Evolutionary conservation across 2,329 filamentous ascomycete genomes (phyloP).

Genomic region (Ophiostoma pallidulum): DNA sequence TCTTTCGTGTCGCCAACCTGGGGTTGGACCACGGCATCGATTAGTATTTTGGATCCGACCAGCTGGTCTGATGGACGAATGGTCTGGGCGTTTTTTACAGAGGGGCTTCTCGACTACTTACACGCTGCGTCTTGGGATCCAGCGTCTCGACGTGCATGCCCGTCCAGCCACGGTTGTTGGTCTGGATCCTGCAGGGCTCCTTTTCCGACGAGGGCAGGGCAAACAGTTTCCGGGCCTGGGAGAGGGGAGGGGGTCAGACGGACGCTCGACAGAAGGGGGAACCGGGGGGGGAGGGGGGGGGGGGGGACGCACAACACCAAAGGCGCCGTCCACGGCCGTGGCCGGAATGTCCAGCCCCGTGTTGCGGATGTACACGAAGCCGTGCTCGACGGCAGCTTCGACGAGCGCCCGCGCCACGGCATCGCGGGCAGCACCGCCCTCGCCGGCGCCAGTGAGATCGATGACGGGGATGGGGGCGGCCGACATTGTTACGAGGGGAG

Average conservation of each 20-base stretch:
- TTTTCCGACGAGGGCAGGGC: conserved; percentile 62
- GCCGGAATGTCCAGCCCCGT: conserved; percentile 58
- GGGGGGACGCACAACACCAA: conserved; percentile 52
- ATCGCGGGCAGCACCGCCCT: conserved; percentile 21
- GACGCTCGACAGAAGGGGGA: conserved; percentile 2
- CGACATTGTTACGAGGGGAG: too few relatives aligned
- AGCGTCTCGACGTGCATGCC: conserved; percentile 81
- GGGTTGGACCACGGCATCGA: neutral
- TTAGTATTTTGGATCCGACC: too few relatives aligned
- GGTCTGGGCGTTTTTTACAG: conserved; percentile 17
- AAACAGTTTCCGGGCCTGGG: conserved; percentile 67
- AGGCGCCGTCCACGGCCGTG: conserved; percentile 58
- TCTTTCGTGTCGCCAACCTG: conserved; percentile 83
- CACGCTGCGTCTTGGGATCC: conserved; percentile 73
- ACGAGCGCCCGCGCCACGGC: conserved; percentile 60
- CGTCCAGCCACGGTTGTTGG: conserved; percentile 81
- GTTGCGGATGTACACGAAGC: conserved; percentile 84
- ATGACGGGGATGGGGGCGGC: conserved; percentile 64
- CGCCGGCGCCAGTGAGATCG: conserved; percentile 57
- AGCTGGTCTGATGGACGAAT: too few relatives aligned
- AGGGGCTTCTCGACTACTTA: conserved; percentile 22
- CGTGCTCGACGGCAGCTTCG: conserved; percentile 69
- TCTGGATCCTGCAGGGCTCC: conserved; percentile 61
- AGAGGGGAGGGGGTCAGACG: too few relatives aligned
- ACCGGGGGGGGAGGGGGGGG: neutral